Evolutionary conservation across 495 filamentous ascomycete genomes (phyloP).

Genomic region (Coniosporium apollinis): DNA sequence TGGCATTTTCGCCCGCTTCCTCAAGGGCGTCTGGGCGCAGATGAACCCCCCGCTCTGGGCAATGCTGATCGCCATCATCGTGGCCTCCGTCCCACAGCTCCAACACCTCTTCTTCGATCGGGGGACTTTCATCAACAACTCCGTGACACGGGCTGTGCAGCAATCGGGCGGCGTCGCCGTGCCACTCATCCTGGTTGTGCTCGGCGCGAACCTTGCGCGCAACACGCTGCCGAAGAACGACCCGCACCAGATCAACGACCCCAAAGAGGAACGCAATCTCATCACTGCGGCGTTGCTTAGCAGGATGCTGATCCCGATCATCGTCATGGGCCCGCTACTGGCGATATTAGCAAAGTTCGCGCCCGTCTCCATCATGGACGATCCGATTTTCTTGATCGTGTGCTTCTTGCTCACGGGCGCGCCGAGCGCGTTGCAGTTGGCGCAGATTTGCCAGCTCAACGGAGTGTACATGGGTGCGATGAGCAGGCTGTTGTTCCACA

Average conservation of each 20-base stretch:
- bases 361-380: conserved; percentile 84
- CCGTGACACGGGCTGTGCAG: conserved; percentile 69
- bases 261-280: conserved; percentile 52
- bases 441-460: conserved; percentile 98
- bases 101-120: conserved; percentile 76
- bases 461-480: conserved; percentile 87
- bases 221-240: conserved; percentile 35
- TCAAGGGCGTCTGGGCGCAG: conserved; percentile 61
- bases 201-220: conserved; percentile 75
- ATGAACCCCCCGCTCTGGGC: conserved; percentile 99
- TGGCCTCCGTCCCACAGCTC: conserved; percentile 75
- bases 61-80: conserved; percentile 75
- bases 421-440: conserved; percentile 83
- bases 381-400: conserved; percentile 95
- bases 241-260: conserved; percentile 26
- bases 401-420: conserved; percentile 92
- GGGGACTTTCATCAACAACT: conserved; percentile 84
- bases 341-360: conserved; percentile 85
- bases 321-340: conserved; percentile 87
- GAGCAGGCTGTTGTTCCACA: conserved; percentile 86
- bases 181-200: conserved; percentile 87
- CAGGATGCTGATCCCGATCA: conserved; percentile 80
- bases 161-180: conserved; percentile 86
- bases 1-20: conserved; percentile 32
- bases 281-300: conserved; percentile 72